Conservation (phyloP, 208 protist genomes). For the Leishmania amazonensis region DNA sequence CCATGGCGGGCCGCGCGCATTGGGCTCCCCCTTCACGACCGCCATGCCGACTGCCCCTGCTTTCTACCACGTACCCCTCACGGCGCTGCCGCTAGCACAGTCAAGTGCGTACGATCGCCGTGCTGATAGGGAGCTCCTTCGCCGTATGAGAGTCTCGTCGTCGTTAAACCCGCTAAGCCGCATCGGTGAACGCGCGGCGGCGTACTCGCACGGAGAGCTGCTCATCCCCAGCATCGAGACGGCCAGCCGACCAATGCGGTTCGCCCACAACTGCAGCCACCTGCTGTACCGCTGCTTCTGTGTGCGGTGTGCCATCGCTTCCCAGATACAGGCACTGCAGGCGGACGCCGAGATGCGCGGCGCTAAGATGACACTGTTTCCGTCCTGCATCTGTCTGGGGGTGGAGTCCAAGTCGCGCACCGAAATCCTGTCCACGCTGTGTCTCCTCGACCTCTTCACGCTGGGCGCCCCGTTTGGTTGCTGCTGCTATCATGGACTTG, state of each 20-base stretch:
- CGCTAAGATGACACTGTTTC: constrained; percentile 29
- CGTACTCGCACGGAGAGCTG: background rate
- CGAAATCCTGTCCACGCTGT: constrained; percentile 38
- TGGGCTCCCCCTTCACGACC: background rate
- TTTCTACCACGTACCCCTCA: constrained; percentile 20
- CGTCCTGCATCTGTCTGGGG: constrained; percentile 43
- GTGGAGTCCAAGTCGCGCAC: constrained; percentile 26
- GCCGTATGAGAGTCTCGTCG: background rate
- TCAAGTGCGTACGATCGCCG: too few relatives aligned
- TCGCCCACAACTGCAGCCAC: constrained; percentile 19
- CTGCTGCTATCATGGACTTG: constrained; percentile 72
- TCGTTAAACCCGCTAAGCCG: background rate
- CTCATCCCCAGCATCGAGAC: background rate
- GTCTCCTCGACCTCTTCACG: constrained; percentile 52
- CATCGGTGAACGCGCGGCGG: background rate
- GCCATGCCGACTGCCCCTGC: background rate
- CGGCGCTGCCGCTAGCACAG: background rate
- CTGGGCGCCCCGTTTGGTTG: constrained; percentile 47
- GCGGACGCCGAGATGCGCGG: constrained; percentile 43
- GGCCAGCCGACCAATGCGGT: background rate
- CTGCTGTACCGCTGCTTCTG: constrained; percentile 60
- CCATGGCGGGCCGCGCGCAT: background rate
- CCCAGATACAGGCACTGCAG: constrained; percentile 57
- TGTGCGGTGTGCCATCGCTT: constrained; percentile 64
- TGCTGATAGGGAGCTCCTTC: background rate